phyloP scores from a whole-genome alignment of 371 early-diverging fungal genomes.

The Mucor irregularis region DNA sequence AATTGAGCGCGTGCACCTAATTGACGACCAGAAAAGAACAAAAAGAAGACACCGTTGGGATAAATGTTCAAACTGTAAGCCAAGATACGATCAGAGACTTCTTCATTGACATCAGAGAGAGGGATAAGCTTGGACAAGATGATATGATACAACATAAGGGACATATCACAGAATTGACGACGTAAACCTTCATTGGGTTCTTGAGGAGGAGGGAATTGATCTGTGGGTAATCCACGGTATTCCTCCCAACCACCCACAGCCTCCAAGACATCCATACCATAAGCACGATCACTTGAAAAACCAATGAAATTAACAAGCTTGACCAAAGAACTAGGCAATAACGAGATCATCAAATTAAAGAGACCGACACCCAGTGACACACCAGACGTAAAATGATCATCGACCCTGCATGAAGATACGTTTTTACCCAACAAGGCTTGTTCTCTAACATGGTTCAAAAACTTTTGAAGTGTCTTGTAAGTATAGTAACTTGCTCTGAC shows the following conservation, averaged over 20 bases:
- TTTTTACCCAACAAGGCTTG: constrained; percentile 37
- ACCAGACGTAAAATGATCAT: constrained; percentile 79
- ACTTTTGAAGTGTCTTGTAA: constrained; percentile 61
- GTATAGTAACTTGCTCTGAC: constrained; percentile 68
- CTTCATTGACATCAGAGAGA: constrained; percentile 51
- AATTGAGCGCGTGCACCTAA: constrained; percentile 50
- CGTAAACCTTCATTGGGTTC: constrained; percentile 41
- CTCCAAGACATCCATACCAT: constrained; percentile 68
- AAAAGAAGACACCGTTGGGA: constrained; percentile 67
- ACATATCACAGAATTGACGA: constrained; percentile 64
- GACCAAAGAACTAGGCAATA: constrained; percentile 48
- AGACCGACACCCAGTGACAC: constrained; percentile 71
- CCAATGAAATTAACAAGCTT: constrained; percentile 71
- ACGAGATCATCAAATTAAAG: constrained; percentile 52
- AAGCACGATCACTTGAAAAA: constrained; percentile 65
- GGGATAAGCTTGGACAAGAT: constrained; percentile 65
- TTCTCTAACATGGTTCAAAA: constrained; percentile 41
- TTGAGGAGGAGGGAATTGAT: constrained; percentile 16
- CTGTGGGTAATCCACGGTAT: constrained; percentile 12
- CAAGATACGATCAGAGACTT: constrained; percentile 48
- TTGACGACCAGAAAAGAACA: constrained; percentile 64
- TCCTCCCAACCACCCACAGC: constrained; percentile 55
- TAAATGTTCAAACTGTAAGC: constrained; percentile 46
- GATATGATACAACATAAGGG: constrained; percentile 67
- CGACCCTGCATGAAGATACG: constrained; percentile 42